Evolutionary conservation across 805 yeast species (phyloP).

Genomic region (Metschnikowia vanudenii): DNA sequence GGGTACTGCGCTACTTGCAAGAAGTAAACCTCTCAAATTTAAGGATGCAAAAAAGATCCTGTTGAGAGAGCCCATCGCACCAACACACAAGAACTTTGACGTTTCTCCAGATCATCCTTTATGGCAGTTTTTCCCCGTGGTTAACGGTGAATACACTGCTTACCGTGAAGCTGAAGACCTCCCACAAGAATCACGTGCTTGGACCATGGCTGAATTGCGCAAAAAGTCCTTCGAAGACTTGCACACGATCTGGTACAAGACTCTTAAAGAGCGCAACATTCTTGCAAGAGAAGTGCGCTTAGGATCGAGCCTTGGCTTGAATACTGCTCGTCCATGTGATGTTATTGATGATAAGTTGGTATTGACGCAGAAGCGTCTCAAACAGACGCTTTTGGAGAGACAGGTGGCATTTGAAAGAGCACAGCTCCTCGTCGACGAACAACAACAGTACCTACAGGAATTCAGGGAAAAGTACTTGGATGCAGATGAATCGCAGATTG

Average conservation of each 20-base stretch:
- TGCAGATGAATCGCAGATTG: slow-evolving; percentile 51
- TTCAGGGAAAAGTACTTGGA: slow-evolving; percentile 58
- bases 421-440: slow-evolving; percentile 43
- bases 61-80: slow-evolving; percentile 81
- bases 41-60: slow-evolving; percentile 38
- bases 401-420: slow-evolving; percentile 67
- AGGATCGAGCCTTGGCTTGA: slow-evolving; percentile 33
- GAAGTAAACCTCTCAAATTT: slow-evolving; percentile 23
- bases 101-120: slow-evolving; percentile 87
- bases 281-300: slow-evolving; percentile 73
- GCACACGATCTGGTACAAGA: slow-evolving; percentile 87
- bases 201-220: slow-evolving; percentile 88
- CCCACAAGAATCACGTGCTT: slow-evolving; percentile 60
- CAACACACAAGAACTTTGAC: slow-evolving; percentile 68
- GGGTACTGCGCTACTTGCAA: slow-evolving; percentile 11
- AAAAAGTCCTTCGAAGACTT: slow-evolving; percentile 89
- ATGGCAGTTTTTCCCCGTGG: slow-evolving; percentile 80
- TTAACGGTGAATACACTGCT: slow-evolving; percentile 49
- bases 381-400: slow-evolving; percentile 85
- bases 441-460: slow-evolving; percentile 49
- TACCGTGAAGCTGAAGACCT: slow-evolving; percentile 58
- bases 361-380: slow-evolving; percentile 53
- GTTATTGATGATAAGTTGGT: slow-evolving; percentile 40
- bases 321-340: slow-evolving; percentile 35
- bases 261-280: slow-evolving; percentile 78